Conservation (phyloP, 495 filamentous ascomycete species). For the Diplogelasinospora grovesii region DNA sequence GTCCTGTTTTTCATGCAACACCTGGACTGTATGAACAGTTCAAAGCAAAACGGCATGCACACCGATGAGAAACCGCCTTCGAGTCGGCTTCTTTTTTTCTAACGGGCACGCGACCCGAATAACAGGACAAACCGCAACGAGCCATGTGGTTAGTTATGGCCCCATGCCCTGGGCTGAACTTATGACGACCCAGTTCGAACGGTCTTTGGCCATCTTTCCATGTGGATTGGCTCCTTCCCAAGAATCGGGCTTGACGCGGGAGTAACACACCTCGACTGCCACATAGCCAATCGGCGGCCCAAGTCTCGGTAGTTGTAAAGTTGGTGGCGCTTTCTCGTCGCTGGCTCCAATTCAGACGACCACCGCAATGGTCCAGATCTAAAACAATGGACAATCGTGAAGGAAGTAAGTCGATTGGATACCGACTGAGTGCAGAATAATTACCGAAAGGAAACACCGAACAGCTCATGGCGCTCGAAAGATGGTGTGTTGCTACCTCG, state of each 20-base stretch:
- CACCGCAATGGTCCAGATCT: too few relatives aligned
- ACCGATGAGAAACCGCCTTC: neutral
- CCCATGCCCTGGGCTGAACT: too few relatives aligned
- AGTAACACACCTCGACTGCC: neutral
- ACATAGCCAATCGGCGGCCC: slow-evolving; percentile 9
- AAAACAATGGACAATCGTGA: too few relatives aligned
- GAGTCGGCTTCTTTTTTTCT: neutral
- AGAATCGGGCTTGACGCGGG: neutral
- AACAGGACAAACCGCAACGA: neutral
- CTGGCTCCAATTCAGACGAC: slow-evolving; percentile 4
- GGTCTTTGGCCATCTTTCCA: slow-evolving; percentile 1
- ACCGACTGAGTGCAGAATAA: slow-evolving; percentile 3
- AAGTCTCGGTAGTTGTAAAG: slow-evolving; percentile 4
- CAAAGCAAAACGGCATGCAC: neutral
- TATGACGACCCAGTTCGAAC: too few relatives aligned
- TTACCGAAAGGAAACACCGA: slow-evolving; percentile 3
- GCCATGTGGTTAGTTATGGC: slow-evolving; percentile 12
- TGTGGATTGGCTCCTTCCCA: slow-evolving; percentile 10
- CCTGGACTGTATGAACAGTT: slow-evolving; percentile 3
- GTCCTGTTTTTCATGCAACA: slow-evolving; percentile 10
- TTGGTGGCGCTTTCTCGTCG: slow-evolving; percentile 5
- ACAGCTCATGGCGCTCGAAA: too few relatives aligned
- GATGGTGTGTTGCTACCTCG: too few relatives aligned
- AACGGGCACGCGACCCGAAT: slow-evolving; percentile 1
- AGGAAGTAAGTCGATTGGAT: slow-evolving; percentile 8